A percentile compares a stretch with the other conserved stretches of the same genome.
Conservation (phyloP, 345 rosid genomes). For the Zanthoxylum bungeanum region DNA sequence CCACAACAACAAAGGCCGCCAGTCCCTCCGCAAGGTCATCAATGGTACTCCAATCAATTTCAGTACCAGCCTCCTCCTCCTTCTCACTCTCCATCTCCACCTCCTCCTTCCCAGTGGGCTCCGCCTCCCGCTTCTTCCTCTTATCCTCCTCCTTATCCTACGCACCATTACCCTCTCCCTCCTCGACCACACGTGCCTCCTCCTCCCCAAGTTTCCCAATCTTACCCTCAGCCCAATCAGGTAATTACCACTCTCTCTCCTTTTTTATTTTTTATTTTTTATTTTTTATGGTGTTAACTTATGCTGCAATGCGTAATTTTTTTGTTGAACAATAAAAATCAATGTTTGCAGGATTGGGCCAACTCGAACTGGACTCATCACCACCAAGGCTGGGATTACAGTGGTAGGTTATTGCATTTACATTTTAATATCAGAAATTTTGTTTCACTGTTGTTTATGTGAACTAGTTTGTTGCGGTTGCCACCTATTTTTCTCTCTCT, state of each 20-base stretch:
- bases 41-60: constrained; percentile 60
- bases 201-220: constrained; percentile 34
- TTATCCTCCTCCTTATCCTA: constrained; percentile 35
- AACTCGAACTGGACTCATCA: constrained; percentile 65
- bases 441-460: neutral
- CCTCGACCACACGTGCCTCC: constrained; percentile 36
- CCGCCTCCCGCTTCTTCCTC: constrained; percentile 37
- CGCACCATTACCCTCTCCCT: constrained; percentile 42
- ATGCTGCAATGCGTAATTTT: neutral
- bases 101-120: constrained; percentile 49
- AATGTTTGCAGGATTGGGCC: constrained; percentile 61
- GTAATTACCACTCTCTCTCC: constrained; percentile 18
- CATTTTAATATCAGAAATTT: neutral
- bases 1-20: constrained; percentile 31
- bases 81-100: constrained; percentile 28
- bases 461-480: neutral
- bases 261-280: neutral
- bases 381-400: constrained; percentile 55
- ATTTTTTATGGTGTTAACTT: neutral
- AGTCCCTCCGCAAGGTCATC: constrained; percentile 32
- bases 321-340: neutral
- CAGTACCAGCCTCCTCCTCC: constrained; percentile 43
- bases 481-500: neutral
- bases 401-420: constrained; percentile 27
- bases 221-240: constrained; percentile 42